phyloP scores from a whole-genome alignment of 345 rosid species.

The Pseudoturritis turrita region DNA sequence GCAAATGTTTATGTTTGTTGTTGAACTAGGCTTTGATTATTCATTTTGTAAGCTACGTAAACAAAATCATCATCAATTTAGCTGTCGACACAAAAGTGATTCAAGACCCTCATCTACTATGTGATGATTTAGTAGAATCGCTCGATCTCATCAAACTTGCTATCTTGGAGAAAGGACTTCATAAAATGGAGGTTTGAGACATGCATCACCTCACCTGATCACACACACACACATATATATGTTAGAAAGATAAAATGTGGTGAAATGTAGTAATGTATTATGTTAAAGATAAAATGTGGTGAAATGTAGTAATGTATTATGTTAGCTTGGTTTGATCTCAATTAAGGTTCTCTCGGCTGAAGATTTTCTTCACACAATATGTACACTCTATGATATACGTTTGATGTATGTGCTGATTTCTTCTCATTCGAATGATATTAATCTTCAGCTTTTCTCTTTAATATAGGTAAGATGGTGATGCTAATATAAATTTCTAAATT shows the following conservation, averaged over 20 bases:
- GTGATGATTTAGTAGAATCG: constrained; percentile 48
- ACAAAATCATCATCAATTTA: constrained; percentile 49
- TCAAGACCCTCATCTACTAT: constrained; percentile 54
- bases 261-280: background rate
- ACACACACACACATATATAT: no score
- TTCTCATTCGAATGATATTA: no score
- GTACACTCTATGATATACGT: no score
- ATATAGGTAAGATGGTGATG: no score
- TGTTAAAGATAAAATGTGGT: background rate
- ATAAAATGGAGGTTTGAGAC: background rate
- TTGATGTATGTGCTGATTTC: no score
- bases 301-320: background rate
- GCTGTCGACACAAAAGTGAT: constrained; percentile 56
- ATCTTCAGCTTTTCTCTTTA: no score
- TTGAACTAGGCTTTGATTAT: constrained; percentile 60
- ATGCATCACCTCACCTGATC: background rate
- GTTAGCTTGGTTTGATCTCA: background rate
- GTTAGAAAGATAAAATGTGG: background rate
- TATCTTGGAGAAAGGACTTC: constrained; percentile 1
- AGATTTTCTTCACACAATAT: background rate
- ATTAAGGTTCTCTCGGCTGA: background rate
- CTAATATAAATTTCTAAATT: no score
- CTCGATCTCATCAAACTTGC: constrained; percentile 43
- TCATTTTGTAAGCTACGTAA: constrained; percentile 57
- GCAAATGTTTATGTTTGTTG: constrained; percentile 31